Evolutionary conservation across 73 alveolate genomes (phyloP).

Genomic region (Paramecium sexaurelia): DNA sequence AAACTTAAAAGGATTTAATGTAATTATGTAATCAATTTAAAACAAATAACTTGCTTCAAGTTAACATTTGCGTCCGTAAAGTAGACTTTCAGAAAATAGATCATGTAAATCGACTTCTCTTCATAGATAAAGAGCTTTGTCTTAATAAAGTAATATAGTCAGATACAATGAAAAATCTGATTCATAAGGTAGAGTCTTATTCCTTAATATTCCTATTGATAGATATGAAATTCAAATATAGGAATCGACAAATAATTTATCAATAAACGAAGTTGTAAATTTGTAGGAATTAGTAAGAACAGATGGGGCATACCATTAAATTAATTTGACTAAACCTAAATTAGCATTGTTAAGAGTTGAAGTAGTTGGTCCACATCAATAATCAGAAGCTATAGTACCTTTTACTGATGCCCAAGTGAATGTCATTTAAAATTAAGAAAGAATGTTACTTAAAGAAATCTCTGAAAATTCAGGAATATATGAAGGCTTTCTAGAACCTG

Average conservation of each 20-base stretch:
- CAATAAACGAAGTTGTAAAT: background rate
- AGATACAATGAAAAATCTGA: conserved; percentile 44
- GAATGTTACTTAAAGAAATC: conserved; percentile 7
- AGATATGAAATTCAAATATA: background rate
- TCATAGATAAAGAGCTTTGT: conserved; percentile 5
- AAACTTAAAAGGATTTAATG: background rate
- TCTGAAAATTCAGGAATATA: background rate
- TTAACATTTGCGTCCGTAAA: background rate
- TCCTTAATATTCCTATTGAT: conserved; percentile 27
- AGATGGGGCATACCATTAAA: conserved; percentile 34
- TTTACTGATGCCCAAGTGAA: background rate
- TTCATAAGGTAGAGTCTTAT: conserved; percentile 16
- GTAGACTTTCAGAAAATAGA: background rate
- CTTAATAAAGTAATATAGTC: background rate
- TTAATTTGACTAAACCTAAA: background rate
- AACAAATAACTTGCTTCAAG: background rate
- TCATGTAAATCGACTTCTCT: background rate
- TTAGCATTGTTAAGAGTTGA: background rate
- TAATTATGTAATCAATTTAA: background rate
- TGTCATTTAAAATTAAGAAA: background rate
- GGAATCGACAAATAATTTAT: background rate
- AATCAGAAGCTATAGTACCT: background rate
- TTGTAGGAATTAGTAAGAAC: background rate
- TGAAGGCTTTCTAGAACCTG: background rate
- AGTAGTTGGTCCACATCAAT: background rate